Percentiles rank a stretch among this genome's conserved stretches.
phyloP scores from a whole-genome alignment of 208 protist genomes.

The Angomonas ambiguus region DNA sequence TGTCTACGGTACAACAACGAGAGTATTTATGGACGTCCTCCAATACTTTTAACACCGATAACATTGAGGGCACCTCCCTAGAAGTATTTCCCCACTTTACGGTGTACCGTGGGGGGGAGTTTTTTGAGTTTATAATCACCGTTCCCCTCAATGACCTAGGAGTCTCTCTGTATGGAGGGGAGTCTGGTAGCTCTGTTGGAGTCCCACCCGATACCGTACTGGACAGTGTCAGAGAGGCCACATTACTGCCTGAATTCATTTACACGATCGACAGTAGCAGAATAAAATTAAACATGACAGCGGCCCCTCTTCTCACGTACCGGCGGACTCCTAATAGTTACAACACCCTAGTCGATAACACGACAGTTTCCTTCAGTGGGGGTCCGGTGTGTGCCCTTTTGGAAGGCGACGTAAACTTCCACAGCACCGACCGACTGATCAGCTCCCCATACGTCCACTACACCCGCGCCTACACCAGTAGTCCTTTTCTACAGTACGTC shows the following conservation, averaged over 20 bases:
- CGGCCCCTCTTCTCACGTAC: conserved; percentile 58
- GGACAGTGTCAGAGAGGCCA: conserved; percentile 46
- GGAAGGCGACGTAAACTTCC: conserved; percentile 60
- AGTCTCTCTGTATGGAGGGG: conserved; percentile 17
- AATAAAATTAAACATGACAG: conserved; percentile 58
- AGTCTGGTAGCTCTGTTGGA: background rate
- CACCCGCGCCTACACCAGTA: conserved; percentile 38
- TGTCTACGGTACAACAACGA: conserved; percentile 45
- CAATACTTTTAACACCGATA: conserved; percentile 44
- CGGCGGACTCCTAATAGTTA: conserved; percentile 6
- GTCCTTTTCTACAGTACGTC: conserved; percentile 35
- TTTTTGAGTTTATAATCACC: conserved; percentile 40
- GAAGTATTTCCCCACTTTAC: conserved; percentile 53
- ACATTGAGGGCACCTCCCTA: conserved; percentile 31
- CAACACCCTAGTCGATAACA: conserved; percentile 1
- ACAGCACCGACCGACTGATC: conserved; percentile 44
- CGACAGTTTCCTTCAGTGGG: conserved; percentile 15
- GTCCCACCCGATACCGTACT: conserved; percentile 16
- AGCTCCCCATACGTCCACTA: conserved; percentile 49
- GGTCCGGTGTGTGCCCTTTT: conserved; percentile 48
- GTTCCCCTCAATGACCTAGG: conserved; percentile 45
- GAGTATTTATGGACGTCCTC: conserved; percentile 80
- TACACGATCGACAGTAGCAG: conserved; percentile 47
- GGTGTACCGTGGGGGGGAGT: conserved; percentile 41
- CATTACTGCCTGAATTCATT: conserved; percentile 74